These are phyloP conservation scores for Teratosphaeria destructans DNA, from an alignment of 2,329 filamentous ascomycete species.

Conservation along the genomic window DNA sequence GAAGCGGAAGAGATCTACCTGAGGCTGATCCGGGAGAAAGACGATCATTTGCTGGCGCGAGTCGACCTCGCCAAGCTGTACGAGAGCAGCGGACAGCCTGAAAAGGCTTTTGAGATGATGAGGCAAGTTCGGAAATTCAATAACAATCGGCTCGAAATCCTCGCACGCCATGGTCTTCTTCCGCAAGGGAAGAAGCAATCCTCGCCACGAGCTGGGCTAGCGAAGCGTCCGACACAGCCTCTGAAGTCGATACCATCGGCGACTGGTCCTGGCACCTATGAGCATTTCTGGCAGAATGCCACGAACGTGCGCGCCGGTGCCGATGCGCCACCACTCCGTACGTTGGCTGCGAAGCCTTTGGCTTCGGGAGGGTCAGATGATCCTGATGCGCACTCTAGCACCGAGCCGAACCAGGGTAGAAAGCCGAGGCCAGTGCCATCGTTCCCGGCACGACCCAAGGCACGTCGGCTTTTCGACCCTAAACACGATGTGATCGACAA, in stretches of 20 bases:
- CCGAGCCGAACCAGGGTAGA: background rate
- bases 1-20: conserved; percentile 71
- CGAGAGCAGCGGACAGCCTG: conserved; percentile 40
- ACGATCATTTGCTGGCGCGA: conserved; percentile 63
- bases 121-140: conserved; percentile 58
- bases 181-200: background rate
- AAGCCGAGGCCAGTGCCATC: background rate
- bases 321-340: background rate
- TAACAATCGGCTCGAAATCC: conserved; percentile 24
- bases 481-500: background rate
- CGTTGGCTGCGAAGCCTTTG: background rate
- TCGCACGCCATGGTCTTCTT: conserved; percentile 1
- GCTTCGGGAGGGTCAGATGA: background rate
- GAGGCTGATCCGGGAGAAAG: conserved; percentile 60
- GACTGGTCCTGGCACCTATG: background rate
- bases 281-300: background rate
- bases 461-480: background rate
- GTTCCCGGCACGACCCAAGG: background rate
- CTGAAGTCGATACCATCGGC: background rate
- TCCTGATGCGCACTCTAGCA: background rate
- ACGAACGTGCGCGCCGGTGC: background rate
- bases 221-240: background rate
- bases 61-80: conserved; percentile 77
- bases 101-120: conserved; percentile 66
- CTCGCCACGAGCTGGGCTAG: background rate